Base-by-base conservation (phyloP, 2,329 filamentous ascomycete genomes). In the Cryphonectria naterciae region DNA sequence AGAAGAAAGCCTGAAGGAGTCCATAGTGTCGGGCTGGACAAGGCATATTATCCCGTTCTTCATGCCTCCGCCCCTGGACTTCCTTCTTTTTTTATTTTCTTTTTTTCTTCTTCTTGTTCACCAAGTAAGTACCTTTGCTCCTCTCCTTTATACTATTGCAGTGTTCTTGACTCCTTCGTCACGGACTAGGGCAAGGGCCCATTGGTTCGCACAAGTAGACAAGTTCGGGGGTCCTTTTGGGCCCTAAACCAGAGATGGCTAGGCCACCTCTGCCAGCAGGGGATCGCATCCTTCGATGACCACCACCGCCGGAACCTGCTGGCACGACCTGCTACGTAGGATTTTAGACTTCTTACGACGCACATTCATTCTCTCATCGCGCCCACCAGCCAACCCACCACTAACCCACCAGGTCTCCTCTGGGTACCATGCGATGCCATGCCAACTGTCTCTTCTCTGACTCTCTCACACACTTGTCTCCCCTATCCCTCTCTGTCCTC, bases 161-260 rank as follows among this genome's bases (percentile, higher is more conserved):
- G 46, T 49, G 46, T n/a, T 39, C 28, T 61, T n/a, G 35, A 39
- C 39, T 61, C 58, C 58, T 61, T 61, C 58, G 58, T 61, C 19
- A 37, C 19, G 58, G 35, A 11, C 13, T 35, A 17, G 32, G 52
- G 28, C 25, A 10, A 54, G n/a, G 52, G 25, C n/a, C 54, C 17
- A 61, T 61, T 61, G 58, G 58, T 39, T 35, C 35, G 22, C 19
- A 22, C 32, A 8, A 15, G 7, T 35, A 58, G 5, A 58, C 54
- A 58, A 58, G 54, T 32, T 58, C 54, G 54, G 32, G 32, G 58
- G 58, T 61, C 58, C 58, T 61, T 61, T 61, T 61, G 58, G 35
- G 35, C 32, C 32, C 58, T 61, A 61, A 11, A 61, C 58, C 35
- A n/a, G 58, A 58, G 25, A 35, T 8, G 28, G 54, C 54, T 58